These are phyloP conservation scores for Pecoramyces ruminantium DNA, from an alignment of 192 early-diverging fungal genomes.

Conservation along the genomic window DNA sequence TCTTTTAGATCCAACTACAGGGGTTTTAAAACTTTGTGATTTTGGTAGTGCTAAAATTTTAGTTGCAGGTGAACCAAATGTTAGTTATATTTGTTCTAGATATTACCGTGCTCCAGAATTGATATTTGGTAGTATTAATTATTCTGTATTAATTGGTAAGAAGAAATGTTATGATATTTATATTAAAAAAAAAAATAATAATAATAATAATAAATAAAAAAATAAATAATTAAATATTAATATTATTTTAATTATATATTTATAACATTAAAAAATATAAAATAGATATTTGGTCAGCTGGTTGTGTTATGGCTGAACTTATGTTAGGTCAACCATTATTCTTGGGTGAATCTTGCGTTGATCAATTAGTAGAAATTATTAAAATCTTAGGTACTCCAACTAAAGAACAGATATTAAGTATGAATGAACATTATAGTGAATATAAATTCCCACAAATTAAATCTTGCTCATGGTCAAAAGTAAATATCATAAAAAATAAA, in stretches of 20 bases:
- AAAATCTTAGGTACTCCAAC: slow-evolving; percentile 95
- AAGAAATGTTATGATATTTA: too few species aligned
- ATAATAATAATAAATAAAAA: too few species aligned
- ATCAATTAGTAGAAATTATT: slow-evolving; percentile 98
- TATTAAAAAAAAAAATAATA: too few species aligned
- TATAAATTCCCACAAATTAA: slow-evolving; percentile 98
- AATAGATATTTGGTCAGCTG: slow-evolving; percentile 82
- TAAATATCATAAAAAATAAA: slow-evolving; percentile 5
- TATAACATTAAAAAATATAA: too few species aligned
- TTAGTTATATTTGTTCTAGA: slow-evolving; percentile 93
- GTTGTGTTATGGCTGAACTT: slow-evolving; percentile 92
- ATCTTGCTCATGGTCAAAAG: slow-evolving; percentile 74
- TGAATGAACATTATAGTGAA: slow-evolving; percentile 97
- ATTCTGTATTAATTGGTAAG: slow-evolving; percentile 55
- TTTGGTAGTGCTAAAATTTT: slow-evolving; percentile 94
- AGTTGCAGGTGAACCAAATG: slow-evolving; percentile 88
- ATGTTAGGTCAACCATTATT: slow-evolving; percentile 86
- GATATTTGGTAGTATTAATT: slow-evolving; percentile 89
- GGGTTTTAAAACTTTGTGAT: slow-evolving; percentile 94
- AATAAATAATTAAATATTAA: too few species aligned
- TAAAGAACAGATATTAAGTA: slow-evolving; percentile 83
- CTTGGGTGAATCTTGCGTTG: slow-evolving; percentile 91
- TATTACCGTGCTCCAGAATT: slow-evolving; percentile 95
- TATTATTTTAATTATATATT: too few species aligned
- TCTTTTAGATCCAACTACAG: slow-evolving; percentile 70